Base-by-base conservation (phyloP, 179 eudicot genomes). In the Spergularia azorica region DNA sequence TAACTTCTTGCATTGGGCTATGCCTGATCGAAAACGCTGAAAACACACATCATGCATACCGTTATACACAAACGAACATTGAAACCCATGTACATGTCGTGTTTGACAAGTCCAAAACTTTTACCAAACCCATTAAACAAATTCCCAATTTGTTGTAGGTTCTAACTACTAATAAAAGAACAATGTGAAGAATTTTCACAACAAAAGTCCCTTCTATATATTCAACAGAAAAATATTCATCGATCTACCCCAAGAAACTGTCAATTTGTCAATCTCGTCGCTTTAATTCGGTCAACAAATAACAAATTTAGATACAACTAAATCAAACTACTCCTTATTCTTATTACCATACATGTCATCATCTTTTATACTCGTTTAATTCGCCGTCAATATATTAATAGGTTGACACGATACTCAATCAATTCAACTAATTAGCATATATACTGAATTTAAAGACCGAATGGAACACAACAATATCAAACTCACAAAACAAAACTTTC, bases 231-330 rank as follows among this genome's bases (percentile, higher is more conserved):
- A 55, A 60, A 50, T n/a, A 58, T 32, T 63, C 32, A 21, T 67
- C 10, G 38, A 1, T 6, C 10, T 18, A 52, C 6, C 16, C 18
- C 1, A 43, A 13, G 1, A 50, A 51, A 63, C 0, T 43, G 57
- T 61, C 70, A 63, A 59, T n/a, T 36, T 66, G 75, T 66, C 70
- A 41, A 76, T 71, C 36, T 63, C 52, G 63, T 59, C 62, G 46
- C 63, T 56, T 46, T 26, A 9, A 13, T 77, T 81, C 55, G 81
- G 78, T 73, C 84, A 81, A 81, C 84, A 18, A 77, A 68, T 54
- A 10, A 76, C 56, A 59, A 36, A 72, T 63, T 75, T 56, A 55
- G 81, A 68, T 81, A 50, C 76, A 77, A 78, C 84, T 62, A 81
- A 13, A 73, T 68, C 71, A 61, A 81, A 66, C 83, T 52, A 81